These are phyloP conservation scores for Capillidium rhysosporum DNA, from an alignment of 371 early-diverging fungal genomes.

Conservation along the genomic window DNA sequence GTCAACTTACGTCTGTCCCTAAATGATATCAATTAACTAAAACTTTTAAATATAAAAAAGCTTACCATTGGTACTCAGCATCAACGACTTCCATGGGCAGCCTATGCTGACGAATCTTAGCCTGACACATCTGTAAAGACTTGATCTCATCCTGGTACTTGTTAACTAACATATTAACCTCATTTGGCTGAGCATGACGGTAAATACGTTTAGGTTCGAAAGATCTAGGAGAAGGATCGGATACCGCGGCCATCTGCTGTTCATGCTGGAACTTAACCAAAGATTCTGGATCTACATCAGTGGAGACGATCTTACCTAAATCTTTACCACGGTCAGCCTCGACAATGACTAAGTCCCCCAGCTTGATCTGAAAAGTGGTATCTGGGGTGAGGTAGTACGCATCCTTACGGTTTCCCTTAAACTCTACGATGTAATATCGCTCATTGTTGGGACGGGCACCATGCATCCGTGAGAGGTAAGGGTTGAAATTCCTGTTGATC, in stretches of 20 bases:
- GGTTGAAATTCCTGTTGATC: neutral
- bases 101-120: slow-evolving; percentile 59
- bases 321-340: slow-evolving; percentile 92
- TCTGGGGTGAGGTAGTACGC: slow-evolving; percentile 37
- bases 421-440: slow-evolving; percentile 40
- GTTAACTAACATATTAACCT: slow-evolving; percentile 36
- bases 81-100: slow-evolving; percentile 84
- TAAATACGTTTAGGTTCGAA: slow-evolving; percentile 69
- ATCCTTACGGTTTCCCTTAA: slow-evolving; percentile 63
- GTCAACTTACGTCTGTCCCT: slow-evolving; percentile 88
- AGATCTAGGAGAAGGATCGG: slow-evolving; percentile 19
- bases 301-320: slow-evolving; percentile 57
- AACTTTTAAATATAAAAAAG: neutral
- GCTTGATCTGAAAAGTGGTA: slow-evolving; percentile 18
- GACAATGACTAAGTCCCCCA: slow-evolving; percentile 66
- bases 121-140: slow-evolving; percentile 62
- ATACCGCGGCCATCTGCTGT: neutral
- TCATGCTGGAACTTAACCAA: slow-evolving; percentile 10
- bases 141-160: slow-evolving; percentile 71
- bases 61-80: slow-evolving; percentile 88
- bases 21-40: neutral
- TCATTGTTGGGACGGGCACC: neutral
- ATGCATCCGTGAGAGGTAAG: neutral
- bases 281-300: slow-evolving; percentile 22
- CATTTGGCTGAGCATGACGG: slow-evolving; percentile 54